Conservation (phyloP, 345 rosid genomes). For the Noccaea caerulescens region DNA sequence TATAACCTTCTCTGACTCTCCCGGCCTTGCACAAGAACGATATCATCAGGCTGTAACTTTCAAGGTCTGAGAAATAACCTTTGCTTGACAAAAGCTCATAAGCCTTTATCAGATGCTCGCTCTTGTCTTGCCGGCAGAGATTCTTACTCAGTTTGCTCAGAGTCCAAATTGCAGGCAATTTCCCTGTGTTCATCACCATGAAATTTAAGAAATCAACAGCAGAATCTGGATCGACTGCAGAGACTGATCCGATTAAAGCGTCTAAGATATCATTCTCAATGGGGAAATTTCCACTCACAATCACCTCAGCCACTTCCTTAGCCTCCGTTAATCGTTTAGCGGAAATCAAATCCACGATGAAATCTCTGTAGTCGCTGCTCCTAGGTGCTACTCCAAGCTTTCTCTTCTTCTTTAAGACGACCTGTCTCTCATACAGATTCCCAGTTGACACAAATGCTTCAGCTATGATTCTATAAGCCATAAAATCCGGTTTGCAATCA, state of each 20-base stretch:
- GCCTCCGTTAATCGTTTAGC: conserved; percentile 67
- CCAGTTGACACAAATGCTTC: conserved; percentile 64
- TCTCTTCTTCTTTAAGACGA: conserved; percentile 80
- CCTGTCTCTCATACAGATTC: conserved; percentile 59
- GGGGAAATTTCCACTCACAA: conserved; percentile 72
- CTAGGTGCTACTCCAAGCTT: conserved; percentile 94
- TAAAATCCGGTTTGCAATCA: conserved; percentile 86
- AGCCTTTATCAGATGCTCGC: conserved; percentile 56
- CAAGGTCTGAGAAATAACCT: conserved; percentile 58
- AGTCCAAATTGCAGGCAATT: conserved; percentile 60
- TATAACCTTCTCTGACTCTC: conserved; percentile 77
- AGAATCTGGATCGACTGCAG: conserved; percentile 63
- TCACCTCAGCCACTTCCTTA: conserved; percentile 66
- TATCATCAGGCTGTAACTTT: conserved; percentile 63
- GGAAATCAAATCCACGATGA: conserved; percentile 61
- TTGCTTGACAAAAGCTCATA: conserved; percentile 55
- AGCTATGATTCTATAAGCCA: conserved; percentile 81
- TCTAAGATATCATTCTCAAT: conserved; percentile 72
- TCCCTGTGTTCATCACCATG: conserved; percentile 59
- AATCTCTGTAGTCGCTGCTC: conserved; percentile 67
- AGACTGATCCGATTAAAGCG: conserved; percentile 72
- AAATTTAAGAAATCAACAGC: conserved; percentile 58
- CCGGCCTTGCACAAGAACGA: conserved; percentile 74
- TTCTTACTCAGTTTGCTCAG: conserved; percentile 70
- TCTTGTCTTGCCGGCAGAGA: conserved; percentile 62